Evolutionary conservation across 495 filamentous ascomycete species (phyloP).

Genomic region (Penicillium lagena): DNA sequence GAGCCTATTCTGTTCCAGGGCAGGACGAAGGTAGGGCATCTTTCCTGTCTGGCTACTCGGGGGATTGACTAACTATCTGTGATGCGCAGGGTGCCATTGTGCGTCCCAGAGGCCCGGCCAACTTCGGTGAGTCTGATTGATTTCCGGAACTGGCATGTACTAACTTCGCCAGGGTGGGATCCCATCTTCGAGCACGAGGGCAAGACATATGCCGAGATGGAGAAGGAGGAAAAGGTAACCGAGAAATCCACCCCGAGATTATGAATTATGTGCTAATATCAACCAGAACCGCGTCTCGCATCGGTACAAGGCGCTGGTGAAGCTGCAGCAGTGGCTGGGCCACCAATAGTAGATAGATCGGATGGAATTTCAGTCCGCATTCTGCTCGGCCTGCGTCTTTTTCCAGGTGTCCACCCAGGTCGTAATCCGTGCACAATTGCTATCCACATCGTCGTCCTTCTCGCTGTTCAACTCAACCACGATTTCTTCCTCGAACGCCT

Average conservation of each 20-base stretch:
- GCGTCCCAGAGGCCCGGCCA: conserved; percentile 53
- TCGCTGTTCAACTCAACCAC: conserved; percentile 88
- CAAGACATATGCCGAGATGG: conserved; percentile 97
- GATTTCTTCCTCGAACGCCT: conserved; percentile 80
- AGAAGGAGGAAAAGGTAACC: conserved; percentile 66
- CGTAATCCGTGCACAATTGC: conserved; percentile 77
- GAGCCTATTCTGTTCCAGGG: conserved; percentile 92
- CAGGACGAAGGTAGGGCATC: conserved; percentile 47
- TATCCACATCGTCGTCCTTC: conserved; percentile 73
- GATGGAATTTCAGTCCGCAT: conserved; percentile 11
- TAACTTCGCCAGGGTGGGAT: conserved; percentile 72
- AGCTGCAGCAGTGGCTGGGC: conserved; percentile 78
- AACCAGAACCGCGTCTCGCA: conserved; percentile 82
- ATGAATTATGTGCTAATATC: conserved; percentile 2
- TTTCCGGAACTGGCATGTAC: too few species aligned
- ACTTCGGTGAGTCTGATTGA: conserved; percentile 63
- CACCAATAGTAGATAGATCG: conserved; percentile 27
- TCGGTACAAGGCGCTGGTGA: conserved; percentile 75
- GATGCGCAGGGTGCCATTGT: conserved; percentile 37
- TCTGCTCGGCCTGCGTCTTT: conserved; percentile 39
- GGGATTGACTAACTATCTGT: background rate
- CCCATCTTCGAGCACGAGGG: conserved; percentile 93
- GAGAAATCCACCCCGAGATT: background rate
- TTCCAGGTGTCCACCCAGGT: conserved; percentile 80
- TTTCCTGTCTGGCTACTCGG: background rate